These are phyloP conservation scores for Apiospora koreana DNA, from an alignment of 2,329 filamentous ascomycete species.

Conservation along the genomic window DNA sequence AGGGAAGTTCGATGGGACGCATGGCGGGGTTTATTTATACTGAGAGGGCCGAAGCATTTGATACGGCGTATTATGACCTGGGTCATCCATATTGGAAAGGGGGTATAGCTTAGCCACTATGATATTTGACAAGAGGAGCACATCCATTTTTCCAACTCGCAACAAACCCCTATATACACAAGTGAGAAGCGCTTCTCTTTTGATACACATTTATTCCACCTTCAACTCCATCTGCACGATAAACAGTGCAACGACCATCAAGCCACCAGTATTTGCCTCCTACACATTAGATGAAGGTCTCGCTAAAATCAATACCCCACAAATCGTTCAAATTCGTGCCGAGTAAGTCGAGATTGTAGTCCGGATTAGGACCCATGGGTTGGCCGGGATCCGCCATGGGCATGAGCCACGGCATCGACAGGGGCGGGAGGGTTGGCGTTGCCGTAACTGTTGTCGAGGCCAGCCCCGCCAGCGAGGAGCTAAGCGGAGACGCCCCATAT, in stretches of 20 bases:
- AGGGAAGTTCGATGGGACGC: neutral
- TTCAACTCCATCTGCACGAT: neutral
- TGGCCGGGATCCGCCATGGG: conserved; percentile 31
- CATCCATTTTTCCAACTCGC: neutral
- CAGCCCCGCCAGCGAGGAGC: neutral
- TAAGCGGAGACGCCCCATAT: neutral
- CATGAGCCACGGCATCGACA: conserved; percentile 35
- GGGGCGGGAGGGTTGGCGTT: conserved; percentile 24
- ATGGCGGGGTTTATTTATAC: neutral
- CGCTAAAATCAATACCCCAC: conserved; percentile 35
- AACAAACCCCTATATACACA: neutral
- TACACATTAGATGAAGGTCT: neutral
- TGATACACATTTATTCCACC: neutral
- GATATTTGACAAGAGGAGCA: neutral
- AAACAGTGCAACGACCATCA: neutral
- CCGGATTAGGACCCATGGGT: conserved; percentile 46
- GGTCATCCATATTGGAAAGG: no score
- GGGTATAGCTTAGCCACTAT: neutral
- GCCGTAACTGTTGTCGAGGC: neutral
- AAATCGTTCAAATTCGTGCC: conserved; percentile 57
- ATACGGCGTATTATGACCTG: neutral
- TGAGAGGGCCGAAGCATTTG: neutral
- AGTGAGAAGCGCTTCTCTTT: neutral
- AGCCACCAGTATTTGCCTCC: neutral
- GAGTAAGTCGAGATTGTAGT: conserved; percentile 54